Evolutionary conservation across 164 flowering plant genomes (phyloP), one percentile per base, ranked within the genome.

Genomic region (Berberis thunbergii): DNA sequence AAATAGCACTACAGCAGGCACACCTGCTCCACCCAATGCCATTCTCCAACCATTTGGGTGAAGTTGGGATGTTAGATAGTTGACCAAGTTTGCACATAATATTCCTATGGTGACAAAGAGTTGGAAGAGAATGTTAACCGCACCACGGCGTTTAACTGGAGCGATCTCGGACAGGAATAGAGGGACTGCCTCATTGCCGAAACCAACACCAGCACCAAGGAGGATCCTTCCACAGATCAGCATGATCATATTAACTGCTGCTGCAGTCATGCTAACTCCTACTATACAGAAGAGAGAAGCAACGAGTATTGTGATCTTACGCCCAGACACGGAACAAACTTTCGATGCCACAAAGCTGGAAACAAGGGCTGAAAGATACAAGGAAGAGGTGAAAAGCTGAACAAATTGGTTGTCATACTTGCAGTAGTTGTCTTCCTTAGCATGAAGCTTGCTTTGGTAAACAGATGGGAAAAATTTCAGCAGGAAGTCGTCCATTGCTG

Each of bases 171-270:
- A 78, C 9, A 80, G 65, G 67, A 82, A 86, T 44, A 88, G 60
- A 1, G 91, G 96, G 42, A 83, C 86, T n/a, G 88, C 82, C 78
- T 88, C 77, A 63, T 85, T 89, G 42, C 78, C 91, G 40, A 87
- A 87, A 0, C 96, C 91, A 53, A 87, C 85, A 0, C 96, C 96
- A 6, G 69, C 7, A 0, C 93, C 93, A 4, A 89, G 80, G 40
- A 79, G 64, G 46, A 89, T 60, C 58, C 93, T 71, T 0, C 89
- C 96, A 6, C 80, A 0, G 59, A 89, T 84, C 54, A 87, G 64
- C 81, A 81, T 72, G 41, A 6, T 10, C 1, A 74, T 41, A 12
- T 66, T 11, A 2, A 41, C 0, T 1, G 84, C 85, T 0, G 45
- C 63, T 0, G 81, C 75, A 40, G 68, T 76, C 1, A 86, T 43